Percentiles rank a stretch among this genome's conserved stretches.
These are phyloP conservation scores for Lyophyllum semitale DNA, from an alignment of 768 basidiomycete genomes.

Conservation along the genomic window DNA sequence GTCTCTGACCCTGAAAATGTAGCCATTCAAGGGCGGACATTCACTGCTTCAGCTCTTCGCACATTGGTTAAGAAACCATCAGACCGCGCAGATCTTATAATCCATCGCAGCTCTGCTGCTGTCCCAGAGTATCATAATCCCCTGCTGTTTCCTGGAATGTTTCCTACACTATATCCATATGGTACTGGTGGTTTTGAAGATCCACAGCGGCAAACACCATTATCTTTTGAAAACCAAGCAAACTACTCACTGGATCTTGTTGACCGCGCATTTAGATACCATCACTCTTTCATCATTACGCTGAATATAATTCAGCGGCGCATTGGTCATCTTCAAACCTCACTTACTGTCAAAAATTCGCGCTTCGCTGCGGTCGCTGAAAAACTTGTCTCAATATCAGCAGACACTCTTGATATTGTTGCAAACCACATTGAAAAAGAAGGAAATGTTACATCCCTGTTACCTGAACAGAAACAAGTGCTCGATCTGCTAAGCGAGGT, in stretches of 20 bases:
- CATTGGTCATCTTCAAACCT: conserved; percentile 28
- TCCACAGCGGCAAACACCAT: neutral
- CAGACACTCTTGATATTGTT: conserved; percentile 56
- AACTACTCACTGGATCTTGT: conserved; percentile 31
- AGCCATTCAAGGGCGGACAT: too few relatives aligned
- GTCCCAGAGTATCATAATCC: conserved; percentile 35
- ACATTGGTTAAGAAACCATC: too few relatives aligned
- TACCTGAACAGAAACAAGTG: conserved; percentile 28
- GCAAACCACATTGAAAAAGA: conserved; percentile 23
- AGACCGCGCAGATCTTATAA: too few relatives aligned
- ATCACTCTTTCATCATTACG: conserved; percentile 39
- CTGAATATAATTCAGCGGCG: conserved; percentile 43
- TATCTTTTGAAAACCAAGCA: conserved; percentile 35
- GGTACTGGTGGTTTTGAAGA: conserved; percentile 45
- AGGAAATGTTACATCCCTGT: conserved; percentile 12
- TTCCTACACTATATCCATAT: conserved; percentile 45
- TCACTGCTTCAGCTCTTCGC: too few relatives aligned
- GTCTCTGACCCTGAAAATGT: too few relatives aligned
- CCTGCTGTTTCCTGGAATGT: conserved; percentile 38
- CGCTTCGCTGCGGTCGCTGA: conserved; percentile 27
- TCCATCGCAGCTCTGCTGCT: neutral
- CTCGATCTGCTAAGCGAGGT: conserved; percentile 24
- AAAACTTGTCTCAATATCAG: conserved; percentile 46
- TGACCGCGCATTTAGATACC: conserved; percentile 35
- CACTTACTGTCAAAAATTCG: conserved; percentile 26